A percentile compares a stretch with the other conserved stretches of the same genome.
Evolutionary conservation across 1,284 basidiomycete species (phyloP).

Genomic region (Melampsora larici-populina): DNA sequence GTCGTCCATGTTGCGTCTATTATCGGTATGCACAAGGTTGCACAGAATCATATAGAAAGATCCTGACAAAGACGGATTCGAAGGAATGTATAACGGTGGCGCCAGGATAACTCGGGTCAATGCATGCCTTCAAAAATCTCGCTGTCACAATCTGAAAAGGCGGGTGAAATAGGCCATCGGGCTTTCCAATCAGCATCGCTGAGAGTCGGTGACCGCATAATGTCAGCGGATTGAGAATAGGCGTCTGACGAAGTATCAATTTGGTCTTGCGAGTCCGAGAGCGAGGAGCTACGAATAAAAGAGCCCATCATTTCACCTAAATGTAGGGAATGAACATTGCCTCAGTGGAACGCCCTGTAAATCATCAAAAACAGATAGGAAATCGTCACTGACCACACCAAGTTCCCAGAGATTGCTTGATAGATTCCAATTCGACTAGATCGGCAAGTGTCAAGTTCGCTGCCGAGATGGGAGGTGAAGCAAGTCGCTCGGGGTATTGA

Average conservation of each 20-base stretch:
- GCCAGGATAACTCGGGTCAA: not conserved
- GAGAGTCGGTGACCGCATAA: not conserved
- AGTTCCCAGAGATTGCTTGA: conserved; percentile 40
- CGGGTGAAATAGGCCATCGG: conserved; percentile 19
- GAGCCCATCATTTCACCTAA: conserved; percentile 40
- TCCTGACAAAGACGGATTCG: too few species aligned
- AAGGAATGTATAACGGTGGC: too few species aligned
- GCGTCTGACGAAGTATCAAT: not conserved
- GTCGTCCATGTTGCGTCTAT: too few species aligned
- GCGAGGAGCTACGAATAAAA: conserved; percentile 25
- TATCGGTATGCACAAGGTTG: too few species aligned
- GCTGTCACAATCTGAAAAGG: conserved; percentile 19
- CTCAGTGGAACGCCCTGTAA: not conserved
- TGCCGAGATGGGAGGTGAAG: conserved; percentile 34
- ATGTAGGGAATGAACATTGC: not conserved
- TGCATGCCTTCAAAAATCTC: conserved; percentile 40
- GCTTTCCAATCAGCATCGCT: conserved; percentile 2
- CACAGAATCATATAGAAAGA: too few species aligned
- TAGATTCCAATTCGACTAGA: conserved; percentile 32
- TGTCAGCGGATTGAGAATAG: not conserved
- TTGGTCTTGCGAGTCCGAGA: conserved; percentile 1
- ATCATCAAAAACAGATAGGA: not conserved
- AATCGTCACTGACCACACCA: conserved; percentile 28
- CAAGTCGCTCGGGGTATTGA: conserved; percentile 37
- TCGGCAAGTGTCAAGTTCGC: conserved; percentile 35